Evolutionary conservation across 73 alveolate species (phyloP), one percentile per base, ranked within the genome.

Genomic region (Paramecium tetraurelia): DNA sequence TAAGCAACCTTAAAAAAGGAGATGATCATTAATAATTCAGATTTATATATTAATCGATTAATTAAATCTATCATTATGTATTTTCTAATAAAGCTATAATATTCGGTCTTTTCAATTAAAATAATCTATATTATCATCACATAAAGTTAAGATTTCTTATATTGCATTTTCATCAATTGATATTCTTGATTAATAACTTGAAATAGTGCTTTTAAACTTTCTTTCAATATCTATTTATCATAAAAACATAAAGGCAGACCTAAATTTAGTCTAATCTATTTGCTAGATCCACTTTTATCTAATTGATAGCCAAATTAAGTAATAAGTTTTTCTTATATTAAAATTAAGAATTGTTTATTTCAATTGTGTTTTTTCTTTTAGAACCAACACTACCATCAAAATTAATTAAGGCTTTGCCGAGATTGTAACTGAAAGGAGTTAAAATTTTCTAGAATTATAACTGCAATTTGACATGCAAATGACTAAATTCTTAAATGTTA

Each of bases 221-320:
- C 22, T 85, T 33, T 22, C 36, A 69, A 85, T 50, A 59, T 27
- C 20, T 14, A 10, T 21, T 85, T 50, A 41, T 58, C 86, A 50
- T 16, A 58, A 0, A 58, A 8, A 85, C 27, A n/a, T n/a, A 1
- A 86, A 22, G 11, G 92, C 92, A 31, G 50, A 10, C 8, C 57
- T 44, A 50, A 63, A 85, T 59, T 85, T 63, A 2, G 63, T 48
- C 48, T 29, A 85, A 85, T 48, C 92, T 6, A 85, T 31, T 85
- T 59, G 8, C 92, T 68, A 40, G 92, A 85, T 48, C 2, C 29
- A 21, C 53, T 59, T 16, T 40, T 24, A 27, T 59, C 43, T 18
- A 58, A 7, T 20, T 59, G 22, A 10, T 18, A 27, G n/a, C 31
- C 31, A 27, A 27, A 27, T 27, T 27, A 27, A 27, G 31, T 27